phyloP scores from a whole-genome alignment of 2,329 filamentous ascomycete species.

The Fusarium nurragi region DNA sequence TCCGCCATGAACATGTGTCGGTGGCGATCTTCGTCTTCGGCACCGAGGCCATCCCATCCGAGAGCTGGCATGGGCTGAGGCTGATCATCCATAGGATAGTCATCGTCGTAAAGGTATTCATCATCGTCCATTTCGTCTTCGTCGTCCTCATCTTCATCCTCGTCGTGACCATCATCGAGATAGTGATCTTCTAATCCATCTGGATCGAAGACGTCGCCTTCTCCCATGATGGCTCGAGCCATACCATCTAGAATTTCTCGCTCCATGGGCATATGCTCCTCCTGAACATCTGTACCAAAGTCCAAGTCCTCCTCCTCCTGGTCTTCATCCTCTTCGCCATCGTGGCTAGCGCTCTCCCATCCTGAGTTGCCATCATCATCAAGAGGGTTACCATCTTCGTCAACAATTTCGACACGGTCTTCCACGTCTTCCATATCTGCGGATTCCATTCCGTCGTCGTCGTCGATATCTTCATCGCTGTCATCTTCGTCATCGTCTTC shows the following conservation, averaged over 20 bases:
- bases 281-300: constrained; percentile 65
- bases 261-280: constrained; percentile 59
- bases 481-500: constrained; percentile 73
- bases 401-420: constrained; percentile 66
- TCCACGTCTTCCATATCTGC: constrained; percentile 63
- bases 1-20: constrained; percentile 62
- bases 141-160: constrained; percentile 69
- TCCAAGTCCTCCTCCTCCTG: constrained; percentile 64
- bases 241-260: constrained; percentile 61
- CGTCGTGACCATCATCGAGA: constrained; percentile 66
- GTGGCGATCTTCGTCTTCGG: constrained; percentile 60
- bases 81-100: constrained; percentile 61
- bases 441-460: constrained; percentile 56
- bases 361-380: constrained; percentile 69
- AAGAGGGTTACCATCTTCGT: constrained; percentile 68
- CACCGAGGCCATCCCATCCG: constrained; percentile 66
- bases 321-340: constrained; percentile 62
- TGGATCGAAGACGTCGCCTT: constrained; percentile 62
- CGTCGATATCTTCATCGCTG: constrained; percentile 65
- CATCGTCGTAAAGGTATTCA: constrained; percentile 69
- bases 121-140: constrained; percentile 77
- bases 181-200: constrained; percentile 63
- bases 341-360: constrained; percentile 68
- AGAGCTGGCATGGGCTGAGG: constrained; percentile 59
- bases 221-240: constrained; percentile 64